Conservation (phyloP, 176 grass and related monocot species). For the bread wheat (Triticum aestivum) region DNA sequence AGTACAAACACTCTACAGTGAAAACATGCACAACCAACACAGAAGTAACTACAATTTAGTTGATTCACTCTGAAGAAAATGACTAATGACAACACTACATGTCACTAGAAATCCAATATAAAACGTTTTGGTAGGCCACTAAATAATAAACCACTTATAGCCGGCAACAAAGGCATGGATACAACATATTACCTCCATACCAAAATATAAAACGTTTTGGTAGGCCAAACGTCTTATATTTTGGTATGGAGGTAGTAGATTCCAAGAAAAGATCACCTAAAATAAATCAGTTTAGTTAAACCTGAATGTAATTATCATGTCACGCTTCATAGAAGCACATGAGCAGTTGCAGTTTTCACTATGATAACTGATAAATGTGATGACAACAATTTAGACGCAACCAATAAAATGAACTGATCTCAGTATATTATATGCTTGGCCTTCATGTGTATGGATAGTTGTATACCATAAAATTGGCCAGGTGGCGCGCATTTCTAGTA, state of each 20-base stretch:
- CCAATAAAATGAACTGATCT: not conserved
- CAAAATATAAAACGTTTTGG: no score
- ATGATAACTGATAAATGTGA: not conserved
- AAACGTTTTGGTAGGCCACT: no score
- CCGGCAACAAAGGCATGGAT: slow-evolving; percentile 3
- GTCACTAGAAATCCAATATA: not conserved
- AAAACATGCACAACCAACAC: not conserved
- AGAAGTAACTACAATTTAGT: not conserved
- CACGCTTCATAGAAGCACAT: not conserved
- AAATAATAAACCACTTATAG: slow-evolving; percentile 6
- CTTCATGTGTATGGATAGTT: not conserved
- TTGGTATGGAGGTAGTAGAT: not conserved
- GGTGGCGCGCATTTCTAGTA: not conserved
- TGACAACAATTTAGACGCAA: not conserved
- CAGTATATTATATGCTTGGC: not conserved
- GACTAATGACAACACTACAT: not conserved
- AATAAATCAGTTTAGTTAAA: not conserved
- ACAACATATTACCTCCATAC: not conserved
- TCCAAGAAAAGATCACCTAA: not conserved
- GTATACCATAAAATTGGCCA: not conserved
- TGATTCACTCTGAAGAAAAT: not conserved
- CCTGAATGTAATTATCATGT: not conserved
- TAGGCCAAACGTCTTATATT: no score
- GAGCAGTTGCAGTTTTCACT: not conserved
- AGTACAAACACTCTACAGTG: not conserved